Evolutionary conservation across 2,329 filamentous ascomycete species (phyloP).

Genomic region (Arachnopeziza araneosa): DNA sequence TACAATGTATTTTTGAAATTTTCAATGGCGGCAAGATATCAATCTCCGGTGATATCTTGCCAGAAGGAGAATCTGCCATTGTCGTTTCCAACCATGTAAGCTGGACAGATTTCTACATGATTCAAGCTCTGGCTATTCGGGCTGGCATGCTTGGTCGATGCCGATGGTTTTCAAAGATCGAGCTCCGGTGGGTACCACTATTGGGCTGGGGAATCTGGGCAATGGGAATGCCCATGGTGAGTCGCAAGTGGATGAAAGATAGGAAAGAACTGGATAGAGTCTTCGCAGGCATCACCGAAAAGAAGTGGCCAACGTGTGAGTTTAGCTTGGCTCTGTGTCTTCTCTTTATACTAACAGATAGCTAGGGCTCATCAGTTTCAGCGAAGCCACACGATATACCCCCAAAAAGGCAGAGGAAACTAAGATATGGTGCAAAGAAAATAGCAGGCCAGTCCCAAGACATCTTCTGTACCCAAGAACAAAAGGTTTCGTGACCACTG

Average conservation of each 20-base stretch:
- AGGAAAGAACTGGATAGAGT: constrained; percentile 50
- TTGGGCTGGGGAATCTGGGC: constrained; percentile 60
- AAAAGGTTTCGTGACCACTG: constrained; percentile 55
- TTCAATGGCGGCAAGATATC: constrained; percentile 49
- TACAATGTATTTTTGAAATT: constrained; percentile 51
- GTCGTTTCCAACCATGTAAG: constrained; percentile 55
- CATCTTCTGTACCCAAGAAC: constrained; percentile 56
- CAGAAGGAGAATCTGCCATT: constrained; percentile 51
- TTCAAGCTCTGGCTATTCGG: constrained; percentile 49
- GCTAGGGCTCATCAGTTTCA: constrained; percentile 58
- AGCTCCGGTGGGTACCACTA: constrained; percentile 53
- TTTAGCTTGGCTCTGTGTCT: constrained; percentile 5
- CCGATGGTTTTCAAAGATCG: constrained; percentile 57
- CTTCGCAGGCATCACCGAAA: constrained; percentile 47
- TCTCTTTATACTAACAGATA: not conserved
- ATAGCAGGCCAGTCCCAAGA: constrained; percentile 44
- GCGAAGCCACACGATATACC: constrained; percentile 57
- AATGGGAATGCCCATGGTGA: constrained; percentile 60
- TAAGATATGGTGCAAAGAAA: constrained; percentile 45
- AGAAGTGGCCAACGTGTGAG: constrained; percentile 53
- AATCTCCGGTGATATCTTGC: constrained; percentile 47
- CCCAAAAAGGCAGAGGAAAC: constrained; percentile 46
- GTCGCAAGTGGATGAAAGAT: constrained; percentile 53
- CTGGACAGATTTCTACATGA: constrained; percentile 61
- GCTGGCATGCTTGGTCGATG: constrained; percentile 55